A percentile compares a stretch with the other conserved stretches of the same genome.
phyloP scores from a whole-genome alignment of 1,284 basidiomycete genomes.

The Cryptococcus deneoformans region DNA sequence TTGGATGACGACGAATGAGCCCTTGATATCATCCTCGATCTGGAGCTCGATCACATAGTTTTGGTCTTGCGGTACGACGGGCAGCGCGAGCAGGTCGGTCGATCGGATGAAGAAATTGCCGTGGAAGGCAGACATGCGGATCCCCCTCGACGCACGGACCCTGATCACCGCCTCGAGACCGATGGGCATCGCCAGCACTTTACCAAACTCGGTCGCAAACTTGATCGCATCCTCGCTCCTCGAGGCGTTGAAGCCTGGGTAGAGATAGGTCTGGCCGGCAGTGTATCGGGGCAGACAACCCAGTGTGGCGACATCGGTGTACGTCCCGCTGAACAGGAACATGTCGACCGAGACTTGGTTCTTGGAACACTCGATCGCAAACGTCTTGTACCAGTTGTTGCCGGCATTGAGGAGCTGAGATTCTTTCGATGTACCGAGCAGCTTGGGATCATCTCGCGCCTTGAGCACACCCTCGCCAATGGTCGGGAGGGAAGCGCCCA shows the following conservation, averaged over 20 bases:
- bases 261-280: slow-evolving; percentile 97
- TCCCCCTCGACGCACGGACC: slow-evolving; percentile 88
- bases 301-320: slow-evolving; percentile 88
- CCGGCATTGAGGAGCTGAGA: slow-evolving; percentile 82
- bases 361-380: slow-evolving; percentile 97
- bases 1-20: slow-evolving; percentile 93
- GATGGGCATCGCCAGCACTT: slow-evolving; percentile 88
- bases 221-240: slow-evolving; percentile 94
- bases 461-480: slow-evolving; percentile 90
- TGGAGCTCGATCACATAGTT: slow-evolving; percentile 97
- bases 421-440: slow-evolving; percentile 94
- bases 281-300: slow-evolving; percentile 91
- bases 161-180: slow-evolving; percentile 98
- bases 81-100: slow-evolving; percentile 94
- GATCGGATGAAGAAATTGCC: slow-evolving; percentile 99
- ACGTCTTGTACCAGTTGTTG: slow-evolving; percentile 96
- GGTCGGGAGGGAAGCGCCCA: slow-evolving; percentile 65
- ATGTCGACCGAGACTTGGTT: slow-evolving; percentile 98
- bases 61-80: slow-evolving; percentile 93
- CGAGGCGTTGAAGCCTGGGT: slow-evolving; percentile 95
- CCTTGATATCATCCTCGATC: slow-evolving; percentile 91
- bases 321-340: slow-evolving; percentile 93
- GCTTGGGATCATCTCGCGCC: slow-evolving; percentile 93
- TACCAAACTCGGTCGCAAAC: slow-evolving; percentile 95
- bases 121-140: slow-evolving; percentile 97